These are phyloP conservation scores for Hypsizygus ulmarius DNA, from an alignment of 1,284 basidiomycete genomes.

Conservation along the genomic window DNA sequence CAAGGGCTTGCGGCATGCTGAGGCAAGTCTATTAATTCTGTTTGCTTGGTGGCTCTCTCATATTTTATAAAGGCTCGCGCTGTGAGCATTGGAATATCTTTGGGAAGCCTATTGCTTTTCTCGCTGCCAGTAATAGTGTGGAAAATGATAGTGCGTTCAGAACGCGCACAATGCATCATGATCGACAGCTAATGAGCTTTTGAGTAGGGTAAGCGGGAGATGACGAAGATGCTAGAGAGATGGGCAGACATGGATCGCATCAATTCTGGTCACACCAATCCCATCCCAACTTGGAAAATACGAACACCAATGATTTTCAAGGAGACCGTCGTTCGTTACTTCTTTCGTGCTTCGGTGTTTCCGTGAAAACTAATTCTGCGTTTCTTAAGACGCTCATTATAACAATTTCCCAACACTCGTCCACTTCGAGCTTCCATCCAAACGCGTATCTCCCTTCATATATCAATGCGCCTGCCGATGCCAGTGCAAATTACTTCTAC, in stretches of 20 bases:
- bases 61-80: constrained; percentile 35
- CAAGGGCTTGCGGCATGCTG: no score
- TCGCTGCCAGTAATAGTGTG: constrained; percentile 44
- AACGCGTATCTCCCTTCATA: constrained; percentile 44
- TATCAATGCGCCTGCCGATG: constrained; percentile 24
- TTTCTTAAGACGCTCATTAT: constrained; percentile 40
- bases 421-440: constrained; percentile 41
- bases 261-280: constrained; percentile 24
- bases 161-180: no score
- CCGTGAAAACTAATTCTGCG: not conserved
- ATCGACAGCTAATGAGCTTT: not conserved
- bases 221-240: constrained; percentile 36
- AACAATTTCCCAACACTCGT: constrained; percentile 33
- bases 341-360: not conserved
- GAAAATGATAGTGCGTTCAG: constrained; percentile 43
- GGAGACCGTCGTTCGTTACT: constrained; percentile 36
- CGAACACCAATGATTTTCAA: constrained; percentile 42
- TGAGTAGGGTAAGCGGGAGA: constrained; percentile 42
- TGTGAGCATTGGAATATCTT: constrained; percentile 35
- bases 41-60: not conserved
- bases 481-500: constrained; percentile 21
- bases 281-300: constrained; percentile 45
- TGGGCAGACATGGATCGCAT: constrained; percentile 45
- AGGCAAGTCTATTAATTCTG: no score
- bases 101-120: constrained; percentile 41